phyloP scores from a whole-genome alignment of 306 rosid species.

The Albizia julibrissin region DNA sequence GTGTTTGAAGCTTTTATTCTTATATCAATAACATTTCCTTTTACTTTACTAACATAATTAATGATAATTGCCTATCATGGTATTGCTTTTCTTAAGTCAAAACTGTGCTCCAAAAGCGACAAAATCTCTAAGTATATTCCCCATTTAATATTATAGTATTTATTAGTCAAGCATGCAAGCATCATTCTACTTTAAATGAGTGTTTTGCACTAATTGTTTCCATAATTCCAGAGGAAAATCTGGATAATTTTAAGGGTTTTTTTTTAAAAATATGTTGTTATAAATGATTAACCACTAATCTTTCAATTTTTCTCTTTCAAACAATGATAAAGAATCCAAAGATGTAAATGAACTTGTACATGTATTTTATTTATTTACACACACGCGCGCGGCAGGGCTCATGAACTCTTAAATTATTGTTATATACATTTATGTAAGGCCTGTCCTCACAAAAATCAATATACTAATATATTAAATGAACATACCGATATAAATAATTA shows the following conservation, averaged over 20 bases:
- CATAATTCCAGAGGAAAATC: background rate
- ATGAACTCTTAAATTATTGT: background rate
- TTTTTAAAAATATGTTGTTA: background rate
- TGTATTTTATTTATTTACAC: background rate
- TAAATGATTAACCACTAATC: background rate
- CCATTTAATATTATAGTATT: slow-evolving; percentile 23
- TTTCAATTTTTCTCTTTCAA: background rate
- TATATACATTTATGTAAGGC: background rate
- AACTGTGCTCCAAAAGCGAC: slow-evolving; percentile 52
- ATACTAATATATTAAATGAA: background rate
- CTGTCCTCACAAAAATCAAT: background rate
- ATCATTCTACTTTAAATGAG: background rate
- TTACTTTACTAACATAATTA: slow-evolving; percentile 40
- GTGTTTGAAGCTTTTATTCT: slow-evolving; percentile 77
- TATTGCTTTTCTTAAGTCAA: slow-evolving; percentile 66
- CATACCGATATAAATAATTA: background rate
- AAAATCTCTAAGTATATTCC: slow-evolving; percentile 44
- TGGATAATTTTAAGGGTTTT: background rate
- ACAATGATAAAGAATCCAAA: background rate
- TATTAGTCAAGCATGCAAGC: slow-evolving; percentile 28
- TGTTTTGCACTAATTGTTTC: background rate
- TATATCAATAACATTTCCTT: slow-evolving; percentile 54
- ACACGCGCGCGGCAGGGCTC: too few relatives aligned
- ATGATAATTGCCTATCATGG: slow-evolving; percentile 58
- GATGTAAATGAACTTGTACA: background rate